A percentile compares a stretch with the other conserved stretches of the same genome.
Conservation (phyloP, 495 filamentous ascomycete genomes). For the Monascus purpureus region DNA sequence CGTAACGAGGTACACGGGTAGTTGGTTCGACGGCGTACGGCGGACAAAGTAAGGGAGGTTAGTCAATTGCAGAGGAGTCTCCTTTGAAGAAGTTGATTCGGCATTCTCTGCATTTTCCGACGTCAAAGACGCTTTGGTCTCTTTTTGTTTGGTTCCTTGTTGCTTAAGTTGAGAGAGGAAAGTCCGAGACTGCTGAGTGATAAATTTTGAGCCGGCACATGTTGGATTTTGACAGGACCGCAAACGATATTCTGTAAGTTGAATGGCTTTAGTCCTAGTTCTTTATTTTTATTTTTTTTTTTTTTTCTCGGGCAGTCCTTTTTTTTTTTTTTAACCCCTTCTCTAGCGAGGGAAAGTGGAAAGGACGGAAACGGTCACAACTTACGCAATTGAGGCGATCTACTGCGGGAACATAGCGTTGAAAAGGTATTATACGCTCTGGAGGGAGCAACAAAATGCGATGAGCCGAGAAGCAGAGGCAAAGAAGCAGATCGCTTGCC, state of each 20-base stretch:
- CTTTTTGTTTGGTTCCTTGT: slow-evolving; percentile 25
- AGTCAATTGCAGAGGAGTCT: slow-evolving; percentile 15
- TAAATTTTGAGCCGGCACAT: slow-evolving; percentile 4
- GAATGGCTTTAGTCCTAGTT: slow-evolving; percentile 1
- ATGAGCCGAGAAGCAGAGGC: slow-evolving; percentile 11
- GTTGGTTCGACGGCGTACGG: slow-evolving; percentile 54
- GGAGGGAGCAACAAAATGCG: slow-evolving; percentile 19
- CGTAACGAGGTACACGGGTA: slow-evolving; percentile 62
- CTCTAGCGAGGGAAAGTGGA: slow-evolving; percentile 2
- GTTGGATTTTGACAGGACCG: slow-evolving; percentile 8
- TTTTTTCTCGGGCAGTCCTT: too few species aligned
- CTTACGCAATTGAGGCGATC: slow-evolving; percentile 18
- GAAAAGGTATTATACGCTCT: slow-evolving; percentile 22
- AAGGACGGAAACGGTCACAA: slow-evolving; percentile 6
- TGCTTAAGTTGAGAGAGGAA: slow-evolving; percentile 29
- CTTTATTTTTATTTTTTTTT: slow-evolving; percentile 1
- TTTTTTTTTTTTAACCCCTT: too few species aligned
- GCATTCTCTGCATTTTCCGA: slow-evolving; percentile 13
- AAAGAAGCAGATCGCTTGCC: slow-evolving; percentile 21
- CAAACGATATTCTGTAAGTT: slow-evolving; percentile 10
- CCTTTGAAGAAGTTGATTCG: slow-evolving; percentile 5
- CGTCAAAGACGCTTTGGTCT: slow-evolving; percentile 14
- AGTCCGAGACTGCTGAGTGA: slow-evolving; percentile 21
- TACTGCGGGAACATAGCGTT: slow-evolving; percentile 17
- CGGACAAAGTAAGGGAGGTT: slow-evolving; percentile 56